Conservation (phyloP, 2,329 filamentous ascomycete species). For the Karstenula rhodostoma region DNA sequence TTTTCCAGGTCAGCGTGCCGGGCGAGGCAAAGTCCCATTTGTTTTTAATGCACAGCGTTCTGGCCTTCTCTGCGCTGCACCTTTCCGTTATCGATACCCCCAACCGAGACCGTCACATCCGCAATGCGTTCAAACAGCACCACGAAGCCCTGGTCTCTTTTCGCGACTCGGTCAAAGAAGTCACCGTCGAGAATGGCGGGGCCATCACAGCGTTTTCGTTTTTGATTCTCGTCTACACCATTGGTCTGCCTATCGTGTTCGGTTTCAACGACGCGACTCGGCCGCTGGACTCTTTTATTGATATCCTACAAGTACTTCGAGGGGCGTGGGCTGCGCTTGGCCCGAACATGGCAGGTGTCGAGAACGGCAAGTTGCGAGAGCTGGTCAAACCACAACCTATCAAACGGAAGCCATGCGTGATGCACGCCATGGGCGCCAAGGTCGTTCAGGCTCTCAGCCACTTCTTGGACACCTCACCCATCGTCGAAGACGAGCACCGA, state of each 20-base stretch:
- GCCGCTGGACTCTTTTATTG: constrained; percentile 18
- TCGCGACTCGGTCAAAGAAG: constrained; percentile 21
- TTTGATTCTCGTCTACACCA: constrained; percentile 22
- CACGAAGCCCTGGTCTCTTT: constrained; percentile 25
- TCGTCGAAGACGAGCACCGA: constrained; percentile 18
- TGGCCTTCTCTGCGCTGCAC: constrained; percentile 35
- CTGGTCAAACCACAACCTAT: constrained; percentile 13
- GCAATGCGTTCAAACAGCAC: constrained; percentile 28
- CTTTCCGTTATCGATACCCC: constrained; percentile 19
- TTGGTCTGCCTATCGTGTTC: constrained; percentile 22
- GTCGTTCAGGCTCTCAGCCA: constrained; percentile 24
- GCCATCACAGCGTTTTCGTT: constrained; percentile 26
- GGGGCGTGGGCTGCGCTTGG: constrained; percentile 20
- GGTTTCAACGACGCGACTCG: constrained; percentile 16
- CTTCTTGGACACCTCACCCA: constrained; percentile 22
- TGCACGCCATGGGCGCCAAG: constrained; percentile 21
- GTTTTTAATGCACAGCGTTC: constrained; percentile 35
- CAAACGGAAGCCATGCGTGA: constrained; percentile 13
- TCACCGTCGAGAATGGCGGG: constrained; percentile 20
- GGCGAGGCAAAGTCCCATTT: constrained; percentile 29
- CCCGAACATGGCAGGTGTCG: constrained; percentile 13
- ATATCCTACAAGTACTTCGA: constrained; percentile 22
- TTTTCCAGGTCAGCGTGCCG: constrained; percentile 32
- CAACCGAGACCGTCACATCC: constrained; percentile 20
- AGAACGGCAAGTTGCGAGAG: constrained; percentile 20